A percentile compares a stretch with the other conserved stretches of the same genome.
These are phyloP conservation scores for Umbilicus rupestris DNA, from an alignment of 164 flowering plant species.

Conservation along the genomic window DNA sequence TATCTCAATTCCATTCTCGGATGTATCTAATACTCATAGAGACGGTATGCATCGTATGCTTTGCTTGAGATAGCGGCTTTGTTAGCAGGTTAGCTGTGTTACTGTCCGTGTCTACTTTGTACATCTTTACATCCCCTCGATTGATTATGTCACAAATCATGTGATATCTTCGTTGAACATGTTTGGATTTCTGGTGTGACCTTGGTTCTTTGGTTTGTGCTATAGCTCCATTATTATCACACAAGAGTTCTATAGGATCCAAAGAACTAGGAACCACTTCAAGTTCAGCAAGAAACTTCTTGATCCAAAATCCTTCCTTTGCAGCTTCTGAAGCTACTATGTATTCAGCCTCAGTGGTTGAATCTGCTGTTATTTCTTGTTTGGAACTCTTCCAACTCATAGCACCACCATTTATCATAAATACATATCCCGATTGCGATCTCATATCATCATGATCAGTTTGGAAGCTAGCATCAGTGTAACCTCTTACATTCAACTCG, in stretches of 20 bases:
- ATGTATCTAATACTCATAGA: too few relatives aligned
- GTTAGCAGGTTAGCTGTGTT: neutral
- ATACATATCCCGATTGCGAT: neutral
- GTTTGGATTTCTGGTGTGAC: neutral
- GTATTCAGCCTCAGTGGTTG: conserved; percentile 2
- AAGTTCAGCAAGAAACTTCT: neutral
- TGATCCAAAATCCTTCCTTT: conserved; percentile 4
- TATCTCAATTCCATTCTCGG: too few relatives aligned
- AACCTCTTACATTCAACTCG: too few relatives aligned
- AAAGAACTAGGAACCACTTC: neutral
- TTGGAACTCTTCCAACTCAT: conserved; percentile 10
- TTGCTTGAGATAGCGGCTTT: too few relatives aligned
- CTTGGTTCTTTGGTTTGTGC: neutral
- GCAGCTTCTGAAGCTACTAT: conserved; percentile 10
- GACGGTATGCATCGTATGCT: too few relatives aligned
- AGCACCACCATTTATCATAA: neutral
- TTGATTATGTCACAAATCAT: neutral
- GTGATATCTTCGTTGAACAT: neutral
- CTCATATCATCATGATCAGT: neutral
- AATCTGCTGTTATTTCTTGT: neutral
- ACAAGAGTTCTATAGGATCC: neutral
- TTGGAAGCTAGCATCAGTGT: neutral
- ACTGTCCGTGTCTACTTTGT: neutral
- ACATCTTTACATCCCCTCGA: neutral
- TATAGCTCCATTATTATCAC: neutral